Evolutionary conservation across 805 yeast genomes (phyloP).

Genomic region (Yamadazyma kitorensis): DNA sequence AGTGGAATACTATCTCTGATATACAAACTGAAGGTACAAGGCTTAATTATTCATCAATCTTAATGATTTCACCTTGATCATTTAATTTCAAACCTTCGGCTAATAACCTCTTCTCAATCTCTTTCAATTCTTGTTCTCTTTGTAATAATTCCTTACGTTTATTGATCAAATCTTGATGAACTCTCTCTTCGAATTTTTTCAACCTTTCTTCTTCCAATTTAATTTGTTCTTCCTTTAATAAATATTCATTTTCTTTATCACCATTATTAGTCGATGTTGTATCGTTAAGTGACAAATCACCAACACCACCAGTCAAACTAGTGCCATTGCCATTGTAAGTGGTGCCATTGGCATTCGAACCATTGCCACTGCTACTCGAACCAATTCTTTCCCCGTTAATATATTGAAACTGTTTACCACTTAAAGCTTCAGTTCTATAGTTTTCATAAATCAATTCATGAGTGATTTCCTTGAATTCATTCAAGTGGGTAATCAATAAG

Average conservation of each 20-base stretch:
- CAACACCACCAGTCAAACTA: constrained; percentile 1
- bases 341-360: not conserved
- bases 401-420: constrained; percentile 54
- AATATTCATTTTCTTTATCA: constrained; percentile 25
- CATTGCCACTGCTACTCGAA: not conserved
- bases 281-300: constrained; percentile 8
- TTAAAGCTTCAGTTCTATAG: constrained; percentile 83
- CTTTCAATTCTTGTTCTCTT: constrained; percentile 81
- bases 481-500: constrained; percentile 76
- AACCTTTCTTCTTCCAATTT: constrained; percentile 86
- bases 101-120: constrained; percentile 69
- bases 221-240: constrained; percentile 83
- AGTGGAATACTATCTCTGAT: not conserved
- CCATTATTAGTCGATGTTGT: constrained; percentile 9
- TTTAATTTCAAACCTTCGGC: constrained; percentile 50
- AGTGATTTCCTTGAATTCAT: constrained; percentile 84
- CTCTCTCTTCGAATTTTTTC: constrained; percentile 81
- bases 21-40: not conserved
- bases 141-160: constrained; percentile 81
- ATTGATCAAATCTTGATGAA: constrained; percentile 78
- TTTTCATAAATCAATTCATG: constrained; percentile 85
- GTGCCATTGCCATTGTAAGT: constrained; percentile 7
- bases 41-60: constrained; percentile 19
- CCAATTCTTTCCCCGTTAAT: constrained; percentile 14
- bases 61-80: constrained; percentile 34